Percentiles rank a stretch among this genome's conserved stretches.
These are phyloP conservation scores for Populus hybrid DNA, from an alignment of 441 rosid species.

Conservation along the genomic window DNA sequence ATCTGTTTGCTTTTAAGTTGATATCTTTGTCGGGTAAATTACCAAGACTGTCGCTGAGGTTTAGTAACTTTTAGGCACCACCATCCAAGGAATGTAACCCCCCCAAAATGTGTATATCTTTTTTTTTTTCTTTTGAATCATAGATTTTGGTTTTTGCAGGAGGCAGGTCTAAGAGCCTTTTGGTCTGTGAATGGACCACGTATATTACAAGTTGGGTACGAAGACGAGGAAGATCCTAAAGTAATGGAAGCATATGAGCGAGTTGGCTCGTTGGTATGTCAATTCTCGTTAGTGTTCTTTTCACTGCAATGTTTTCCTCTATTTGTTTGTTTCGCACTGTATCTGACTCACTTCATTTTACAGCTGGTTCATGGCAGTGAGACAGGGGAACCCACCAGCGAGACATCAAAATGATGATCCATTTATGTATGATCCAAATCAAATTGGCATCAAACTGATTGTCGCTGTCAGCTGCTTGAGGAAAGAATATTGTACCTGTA, in stretches of 20 bases:
- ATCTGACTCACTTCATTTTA: conserved; percentile 8
- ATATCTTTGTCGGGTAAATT: too few species aligned
- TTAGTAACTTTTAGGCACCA: too few species aligned
- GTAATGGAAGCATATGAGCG: conserved; percentile 90
- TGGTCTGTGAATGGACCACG: conserved; percentile 89
- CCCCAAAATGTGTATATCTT: too few species aligned
- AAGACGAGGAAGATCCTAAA: conserved; percentile 78
- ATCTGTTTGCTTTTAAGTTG: background rate
- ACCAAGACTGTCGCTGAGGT: too few species aligned
- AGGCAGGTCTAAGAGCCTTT: conserved; percentile 76
- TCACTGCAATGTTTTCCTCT: background rate
- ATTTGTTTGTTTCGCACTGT: background rate
- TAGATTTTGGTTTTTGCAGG: conserved; percentile 34
- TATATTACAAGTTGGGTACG: conserved; percentile 80
- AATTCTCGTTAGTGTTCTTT: background rate
- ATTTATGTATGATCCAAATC: background rate
- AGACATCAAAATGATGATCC: background rate
- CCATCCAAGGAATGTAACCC: too few species aligned
- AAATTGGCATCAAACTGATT: background rate
- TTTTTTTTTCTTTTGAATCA: background rate
- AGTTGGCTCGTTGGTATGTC: conserved; percentile 75
- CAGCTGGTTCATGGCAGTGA: conserved; percentile 63
- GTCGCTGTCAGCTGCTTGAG: background rate
- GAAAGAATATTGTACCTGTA: background rate
- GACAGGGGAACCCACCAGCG: conserved; percentile 35